These are phyloP conservation scores for Dendrobium catenatum DNA, from an alignment of 106 monocot genomes.

Conservation along the genomic window DNA sequence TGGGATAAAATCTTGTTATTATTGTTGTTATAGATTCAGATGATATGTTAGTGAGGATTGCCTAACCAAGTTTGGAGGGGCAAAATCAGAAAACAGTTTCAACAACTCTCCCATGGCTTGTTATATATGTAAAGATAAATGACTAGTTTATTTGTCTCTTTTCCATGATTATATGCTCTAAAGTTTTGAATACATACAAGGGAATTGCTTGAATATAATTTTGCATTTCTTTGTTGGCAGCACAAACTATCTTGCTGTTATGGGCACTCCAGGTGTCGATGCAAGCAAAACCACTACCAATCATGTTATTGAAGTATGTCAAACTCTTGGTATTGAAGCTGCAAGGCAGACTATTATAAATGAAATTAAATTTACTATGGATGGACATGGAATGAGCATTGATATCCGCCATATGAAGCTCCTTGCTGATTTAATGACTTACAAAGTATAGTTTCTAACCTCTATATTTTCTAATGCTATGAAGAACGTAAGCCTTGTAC, in stretches of 20 bases:
- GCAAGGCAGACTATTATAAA: slow-evolving; percentile 82
- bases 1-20: too few relatives aligned
- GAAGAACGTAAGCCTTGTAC: background rate
- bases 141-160: too few relatives aligned
- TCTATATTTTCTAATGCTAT: background rate
- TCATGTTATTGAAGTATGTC: slow-evolving; percentile 68
- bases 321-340: slow-evolving; percentile 93
- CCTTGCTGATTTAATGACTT: slow-evolving; percentile 94
- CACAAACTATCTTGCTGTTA: slow-evolving; percentile 78
- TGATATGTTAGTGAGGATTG: too few relatives aligned
- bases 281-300: slow-evolving; percentile 66
- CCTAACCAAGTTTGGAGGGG: too few relatives aligned
- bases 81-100: too few relatives aligned
- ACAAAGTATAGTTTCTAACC: slow-evolving; percentile 35
- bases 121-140: too few relatives aligned
- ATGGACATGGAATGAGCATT: slow-evolving; percentile 79
- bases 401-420: slow-evolving; percentile 97
- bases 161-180: too few relatives aligned
- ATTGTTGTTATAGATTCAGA: too few relatives aligned
- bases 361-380: slow-evolving; percentile 76
- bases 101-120: too few relatives aligned
- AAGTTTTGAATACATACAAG: background rate
- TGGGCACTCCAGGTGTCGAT: slow-evolving; percentile 92
- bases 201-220: background rate
- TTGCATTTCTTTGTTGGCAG: slow-evolving; percentile 28